Percentiles rank a stretch among this genome's conserved stretches.
phyloP scores from a whole-genome alignment of 768 basidiomycete genomes.

The Lactarius psammicola region DNA sequence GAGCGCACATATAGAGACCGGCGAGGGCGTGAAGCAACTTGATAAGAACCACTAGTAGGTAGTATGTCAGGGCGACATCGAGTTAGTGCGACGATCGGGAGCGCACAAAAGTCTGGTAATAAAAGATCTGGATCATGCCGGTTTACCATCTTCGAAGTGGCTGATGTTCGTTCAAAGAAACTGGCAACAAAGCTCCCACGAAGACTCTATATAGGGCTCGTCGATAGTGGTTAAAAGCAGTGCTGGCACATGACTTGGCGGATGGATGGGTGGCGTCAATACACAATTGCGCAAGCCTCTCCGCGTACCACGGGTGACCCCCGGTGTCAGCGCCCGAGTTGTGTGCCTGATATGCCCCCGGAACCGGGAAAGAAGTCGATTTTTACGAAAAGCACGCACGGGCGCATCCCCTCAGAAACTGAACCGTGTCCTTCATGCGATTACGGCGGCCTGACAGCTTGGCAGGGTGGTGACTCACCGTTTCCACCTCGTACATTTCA shows the following conservation, averaged over 20 bases:
- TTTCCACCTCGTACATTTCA: no score
- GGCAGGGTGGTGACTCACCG: no score
- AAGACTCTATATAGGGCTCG: no score
- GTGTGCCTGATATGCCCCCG: neutral
- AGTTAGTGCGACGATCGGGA: neutral
- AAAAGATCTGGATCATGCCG: neutral
- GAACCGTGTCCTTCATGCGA: no score
- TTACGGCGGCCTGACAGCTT: no score
- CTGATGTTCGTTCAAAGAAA: neutral
- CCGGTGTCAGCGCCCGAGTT: no score
- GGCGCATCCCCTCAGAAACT: no score
- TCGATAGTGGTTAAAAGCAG: neutral
- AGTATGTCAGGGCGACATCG: neutral
- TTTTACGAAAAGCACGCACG: no score
- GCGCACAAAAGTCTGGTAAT: neutral
- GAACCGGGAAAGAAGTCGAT: no score
- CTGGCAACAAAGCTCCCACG: neutral
- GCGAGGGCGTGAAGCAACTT: neutral
- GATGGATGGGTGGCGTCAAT: neutral
- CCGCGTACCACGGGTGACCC: no score
- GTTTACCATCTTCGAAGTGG: neutral
- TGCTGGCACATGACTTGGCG: neutral
- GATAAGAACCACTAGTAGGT: neutral
- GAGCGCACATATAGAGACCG: neutral
- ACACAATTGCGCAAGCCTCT: neutral